Percentiles rank a stretch among this genome's conserved stretches.
Conservation (phyloP, 345 rosid species). For the Camelina sativa region DNA sequence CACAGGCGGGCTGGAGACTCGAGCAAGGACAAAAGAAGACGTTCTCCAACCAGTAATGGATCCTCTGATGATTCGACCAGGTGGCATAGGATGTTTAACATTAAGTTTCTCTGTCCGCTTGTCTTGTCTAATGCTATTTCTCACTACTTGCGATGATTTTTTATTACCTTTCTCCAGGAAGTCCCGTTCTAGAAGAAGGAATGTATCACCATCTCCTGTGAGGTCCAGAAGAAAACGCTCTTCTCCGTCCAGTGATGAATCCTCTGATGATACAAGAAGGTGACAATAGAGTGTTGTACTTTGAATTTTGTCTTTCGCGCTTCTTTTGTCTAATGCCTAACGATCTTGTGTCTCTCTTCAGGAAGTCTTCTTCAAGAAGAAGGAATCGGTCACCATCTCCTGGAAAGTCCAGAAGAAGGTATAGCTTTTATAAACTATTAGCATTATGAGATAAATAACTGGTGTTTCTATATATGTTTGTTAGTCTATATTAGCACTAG, state of each 20-base stretch:
- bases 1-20: constrained; percentile 55
- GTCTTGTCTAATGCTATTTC: constrained; percentile 20
- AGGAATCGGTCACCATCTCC: constrained; percentile 76
- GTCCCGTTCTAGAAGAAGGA: constrained; percentile 57
- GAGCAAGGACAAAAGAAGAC: constrained; percentile 69
- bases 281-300: constrained; percentile 34
- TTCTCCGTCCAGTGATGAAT: constrained; percentile 70
- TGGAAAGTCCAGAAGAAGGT: constrained; percentile 86
- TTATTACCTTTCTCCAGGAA: constrained; percentile 53
- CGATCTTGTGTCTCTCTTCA: constrained; percentile 40
- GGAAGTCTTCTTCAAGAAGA: constrained; percentile 69
- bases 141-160: not conserved
- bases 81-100: constrained; percentile 45
- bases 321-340: constrained; percentile 6
- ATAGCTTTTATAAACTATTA: constrained; percentile 20
- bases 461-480: constrained; percentile 28
- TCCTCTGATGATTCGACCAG: constrained; percentile 78
- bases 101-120: not conserved
- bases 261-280: constrained; percentile 88
- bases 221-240: constrained; percentile 80
- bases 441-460: not conserved
- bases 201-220: constrained; percentile 77
- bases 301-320: constrained; percentile 29
- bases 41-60: constrained; percentile 66
- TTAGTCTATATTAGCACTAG: constrained; percentile 34